Conservation (phyloP, 176 grass and related monocot genomes). For the Paspalum vaginatum region DNA sequence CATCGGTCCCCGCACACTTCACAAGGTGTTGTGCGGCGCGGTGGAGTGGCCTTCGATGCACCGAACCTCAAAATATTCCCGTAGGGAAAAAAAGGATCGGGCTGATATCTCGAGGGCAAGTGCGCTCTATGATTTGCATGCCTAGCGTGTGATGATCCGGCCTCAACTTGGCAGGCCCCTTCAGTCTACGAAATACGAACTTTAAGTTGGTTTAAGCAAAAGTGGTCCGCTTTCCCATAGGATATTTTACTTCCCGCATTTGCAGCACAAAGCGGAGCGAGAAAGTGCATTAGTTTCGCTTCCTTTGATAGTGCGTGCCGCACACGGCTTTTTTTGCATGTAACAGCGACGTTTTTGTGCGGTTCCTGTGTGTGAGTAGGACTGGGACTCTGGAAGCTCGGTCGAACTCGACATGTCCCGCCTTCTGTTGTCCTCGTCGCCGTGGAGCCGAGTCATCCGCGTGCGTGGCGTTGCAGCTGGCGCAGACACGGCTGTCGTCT, state of each 20-base stretch:
- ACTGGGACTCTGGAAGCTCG: too few relatives aligned
- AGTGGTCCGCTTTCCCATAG: not conserved
- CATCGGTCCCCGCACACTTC: not conserved
- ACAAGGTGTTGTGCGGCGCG: not conserved
- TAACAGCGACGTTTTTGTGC: not conserved
- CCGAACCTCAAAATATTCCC: not conserved
- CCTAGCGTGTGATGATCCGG: slow-evolving; percentile 6
- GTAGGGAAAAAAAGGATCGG: not conserved
- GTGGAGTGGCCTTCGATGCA: not conserved
- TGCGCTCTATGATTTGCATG: slow-evolving; percentile 20
- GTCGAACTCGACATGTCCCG: not conserved
- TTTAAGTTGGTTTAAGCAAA: not conserved
- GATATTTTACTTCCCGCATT: not conserved
- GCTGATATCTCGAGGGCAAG: not conserved
- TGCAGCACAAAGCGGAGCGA: slow-evolving; percentile 2
- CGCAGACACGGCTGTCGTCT: not conserved
- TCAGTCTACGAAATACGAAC: not conserved
- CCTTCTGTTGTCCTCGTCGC: not conserved
- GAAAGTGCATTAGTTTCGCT: not conserved
- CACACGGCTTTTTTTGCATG: not conserved
- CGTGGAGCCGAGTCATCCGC: slow-evolving; percentile 17
- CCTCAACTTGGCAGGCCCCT: not conserved
- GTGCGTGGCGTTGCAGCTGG: not conserved
- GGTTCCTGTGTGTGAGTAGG: not conserved
- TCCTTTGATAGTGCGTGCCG: not conserved